Base-by-base conservation (phyloP, 2,329 filamentous ascomycete genomes). In the Trichoderma sp. region DNA sequence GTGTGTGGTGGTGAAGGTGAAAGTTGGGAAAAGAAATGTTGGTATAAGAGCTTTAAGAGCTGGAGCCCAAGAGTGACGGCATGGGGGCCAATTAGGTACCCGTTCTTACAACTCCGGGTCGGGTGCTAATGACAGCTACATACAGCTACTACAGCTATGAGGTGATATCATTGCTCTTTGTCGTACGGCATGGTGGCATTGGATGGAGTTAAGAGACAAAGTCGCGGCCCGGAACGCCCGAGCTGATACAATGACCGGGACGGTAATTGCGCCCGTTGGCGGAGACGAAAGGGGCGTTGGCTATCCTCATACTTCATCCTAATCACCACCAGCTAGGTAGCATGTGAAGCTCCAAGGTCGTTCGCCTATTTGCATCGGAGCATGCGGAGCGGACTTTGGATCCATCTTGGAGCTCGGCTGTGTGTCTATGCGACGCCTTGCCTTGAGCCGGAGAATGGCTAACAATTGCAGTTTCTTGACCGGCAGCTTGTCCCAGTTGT, bases 151-250 rank as follows among this genome's bases (percentile, higher is more conserved):
- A 30, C 21, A 30, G 28, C 7, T 14, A 39, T 39, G 34, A 39
- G 34, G 34, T 39, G 34, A 48, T 48, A 48, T 48, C 19, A 10
- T 3, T n/a, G 3, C 7, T 6, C 44, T 15, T n/a, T n/a, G 44
- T 15, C 9, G 19, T 51, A 41, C 30, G 19, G 2, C 10, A 55
- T 21, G 14, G 19, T 54, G n/a, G 21, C 14, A 57, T 51, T 19
- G 19, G 21, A 24, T 55, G 51, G 51, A 41, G 12, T 55, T 59
- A 21, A 34, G 19, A 17, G 15, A 24, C 30, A 24, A n/a, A n/a
- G 26, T 21, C 34, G 45, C n/a, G n/a, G 55, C 41, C 51, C 51
- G 51, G 41, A 26, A 55, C 51, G 30, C 34, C 51, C n/a, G 51
- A 39, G 51, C 30, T 39, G 34, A 14, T 14, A 12, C 34, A 39